Evolutionary conservation across 1,139 yeast genomes (phyloP).

Genomic region (Neolecta irregularis): DNA sequence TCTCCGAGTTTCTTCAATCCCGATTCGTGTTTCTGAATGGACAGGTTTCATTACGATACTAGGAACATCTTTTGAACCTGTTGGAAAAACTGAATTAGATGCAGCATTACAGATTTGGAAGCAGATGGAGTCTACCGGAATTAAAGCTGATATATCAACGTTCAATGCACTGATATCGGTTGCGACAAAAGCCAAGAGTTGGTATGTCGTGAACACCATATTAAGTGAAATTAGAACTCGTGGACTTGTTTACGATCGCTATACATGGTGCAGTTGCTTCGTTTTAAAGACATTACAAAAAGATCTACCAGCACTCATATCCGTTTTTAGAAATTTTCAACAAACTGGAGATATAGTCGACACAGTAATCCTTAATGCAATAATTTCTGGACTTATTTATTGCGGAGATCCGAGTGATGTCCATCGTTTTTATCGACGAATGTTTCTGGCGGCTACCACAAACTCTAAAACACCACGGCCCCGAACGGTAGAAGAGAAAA

Average conservation of each 20-base stretch:
- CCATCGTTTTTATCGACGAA: too few species aligned
- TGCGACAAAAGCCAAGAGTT: conserved; percentile 6
- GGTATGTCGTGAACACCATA: conserved; percentile 5
- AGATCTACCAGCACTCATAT: conserved; percentile 5
- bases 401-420: conserved; percentile 8
- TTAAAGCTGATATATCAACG: conserved; percentile 6
- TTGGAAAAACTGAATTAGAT: conserved; percentile 3
- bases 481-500: too few species aligned
- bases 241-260: conserved; percentile 5
- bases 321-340: conserved; percentile 2
- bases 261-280: conserved; percentile 6
- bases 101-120: conserved; percentile 5
- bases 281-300: conserved; percentile 2
- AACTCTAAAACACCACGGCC: too few species aligned
- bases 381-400: conserved; percentile 6
- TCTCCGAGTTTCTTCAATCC: too few species aligned
- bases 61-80: too few species aligned
- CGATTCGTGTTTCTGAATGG: too few species aligned
- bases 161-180: conserved; percentile 9
- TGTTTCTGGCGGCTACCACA: too few species aligned
- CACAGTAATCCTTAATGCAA: conserved; percentile 7
- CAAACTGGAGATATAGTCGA: conserved; percentile 8
- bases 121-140: conserved; percentile 7
- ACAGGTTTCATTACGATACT: too few species aligned
- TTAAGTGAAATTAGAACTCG: conserved; percentile 7